phyloP scores from a whole-genome alignment of 2,329 filamentous ascomycete genomes.

The Sporothrix curviconia region DNA sequence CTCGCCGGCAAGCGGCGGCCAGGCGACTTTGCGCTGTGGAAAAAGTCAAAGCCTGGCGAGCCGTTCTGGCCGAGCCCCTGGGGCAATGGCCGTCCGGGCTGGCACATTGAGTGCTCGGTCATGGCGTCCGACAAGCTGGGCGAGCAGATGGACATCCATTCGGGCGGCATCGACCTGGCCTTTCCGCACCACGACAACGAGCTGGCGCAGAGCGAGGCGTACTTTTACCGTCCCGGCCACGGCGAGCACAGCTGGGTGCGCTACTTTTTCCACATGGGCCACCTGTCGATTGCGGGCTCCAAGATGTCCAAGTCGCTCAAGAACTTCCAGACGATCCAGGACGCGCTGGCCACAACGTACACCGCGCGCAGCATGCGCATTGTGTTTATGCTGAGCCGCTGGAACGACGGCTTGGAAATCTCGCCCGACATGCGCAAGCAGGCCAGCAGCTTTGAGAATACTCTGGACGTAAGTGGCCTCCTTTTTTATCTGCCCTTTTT shows the following conservation, averaged over 20 bases:
- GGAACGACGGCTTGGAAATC: conserved; percentile 65
- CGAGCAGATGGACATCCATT: conserved; percentile 63
- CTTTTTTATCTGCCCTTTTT: neutral
- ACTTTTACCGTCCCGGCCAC: conserved; percentile 43
- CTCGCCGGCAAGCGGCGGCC: conserved; percentile 54
- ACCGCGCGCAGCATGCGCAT: conserved; percentile 60
- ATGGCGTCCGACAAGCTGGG: conserved; percentile 65
- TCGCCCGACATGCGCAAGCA: conserved; percentile 57
- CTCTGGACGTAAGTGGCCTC: conserved; percentile 16
- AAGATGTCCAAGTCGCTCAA: conserved; percentile 71
- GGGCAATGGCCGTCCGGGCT: conserved; percentile 62
- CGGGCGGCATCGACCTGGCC: conserved; percentile 61
- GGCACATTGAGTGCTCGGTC: conserved; percentile 70
- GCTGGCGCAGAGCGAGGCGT: conserved; percentile 65
- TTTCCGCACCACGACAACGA: conserved; percentile 51
- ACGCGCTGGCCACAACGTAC: conserved; percentile 56
- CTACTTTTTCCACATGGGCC: conserved; percentile 70
- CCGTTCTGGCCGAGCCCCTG: conserved; percentile 56
- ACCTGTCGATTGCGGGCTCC: conserved; percentile 39
- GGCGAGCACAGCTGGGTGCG: conserved; percentile 51
- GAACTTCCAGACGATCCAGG: conserved; percentile 66
- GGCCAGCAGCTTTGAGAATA: conserved; percentile 53
- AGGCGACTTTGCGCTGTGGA: conserved; percentile 62
- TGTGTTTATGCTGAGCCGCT: conserved; percentile 61
- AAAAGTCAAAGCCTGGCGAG: conserved; percentile 50